Conservation (phyloP, 257 asterid genomes). For the Rauvolfia tetraphylla region DNA sequence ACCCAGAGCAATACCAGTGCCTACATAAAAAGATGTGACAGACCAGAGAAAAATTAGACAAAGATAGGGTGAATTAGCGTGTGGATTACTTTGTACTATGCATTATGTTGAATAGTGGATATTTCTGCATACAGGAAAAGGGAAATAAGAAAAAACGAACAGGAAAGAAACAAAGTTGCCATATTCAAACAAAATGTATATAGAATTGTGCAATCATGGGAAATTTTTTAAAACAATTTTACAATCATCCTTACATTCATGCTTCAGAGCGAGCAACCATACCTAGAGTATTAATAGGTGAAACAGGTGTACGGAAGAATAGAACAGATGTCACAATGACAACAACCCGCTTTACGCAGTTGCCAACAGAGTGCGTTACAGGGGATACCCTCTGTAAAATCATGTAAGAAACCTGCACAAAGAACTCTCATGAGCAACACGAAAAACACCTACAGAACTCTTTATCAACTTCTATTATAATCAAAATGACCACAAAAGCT, state of each 20-base stretch:
- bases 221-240: not conserved
- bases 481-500: not conserved
- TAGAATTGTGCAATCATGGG: too few species aligned
- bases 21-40: constrained; percentile 30
- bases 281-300: constrained; percentile 68
- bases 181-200: not conserved
- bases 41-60: not conserved
- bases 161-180: not conserved
- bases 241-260: not conserved
- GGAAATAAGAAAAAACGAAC: not conserved
- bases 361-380: constrained; percentile 91
- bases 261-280: constrained; percentile 18
- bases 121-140: not conserved
- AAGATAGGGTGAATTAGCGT: not conserved
- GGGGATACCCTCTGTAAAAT: constrained; percentile 90
- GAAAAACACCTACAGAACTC: not conserved
- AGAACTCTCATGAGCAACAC: constrained; percentile 21
- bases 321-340: constrained; percentile 84
- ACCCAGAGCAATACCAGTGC: constrained; percentile 82
- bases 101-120: not conserved
- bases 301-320: constrained; percentile 86
- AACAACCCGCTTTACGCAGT: constrained; percentile 90
- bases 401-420: constrained; percentile 84
- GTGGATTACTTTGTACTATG: not conserved
- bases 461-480: not conserved